These are phyloP conservation scores for Starmerella vitae DNA, from an alignment of 805 yeast species.

Conservation along the genomic window DNA sequence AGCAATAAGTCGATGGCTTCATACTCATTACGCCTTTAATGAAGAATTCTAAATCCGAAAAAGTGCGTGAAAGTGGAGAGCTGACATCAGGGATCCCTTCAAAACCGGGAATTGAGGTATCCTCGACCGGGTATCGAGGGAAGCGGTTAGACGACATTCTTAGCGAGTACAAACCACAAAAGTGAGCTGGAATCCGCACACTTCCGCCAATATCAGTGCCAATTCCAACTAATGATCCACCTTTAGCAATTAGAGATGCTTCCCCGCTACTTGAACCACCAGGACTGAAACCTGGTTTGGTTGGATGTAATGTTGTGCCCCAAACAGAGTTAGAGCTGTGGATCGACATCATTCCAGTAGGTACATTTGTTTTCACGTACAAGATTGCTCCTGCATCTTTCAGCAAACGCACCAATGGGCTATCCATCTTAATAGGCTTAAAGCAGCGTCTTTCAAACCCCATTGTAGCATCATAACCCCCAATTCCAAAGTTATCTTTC, in stretches of 20 bases:
- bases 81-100: conserved; percentile 31
- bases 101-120: conserved; percentile 34
- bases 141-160: conserved; percentile 39
- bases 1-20: conserved; percentile 31
- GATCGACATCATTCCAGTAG: conserved; percentile 42
- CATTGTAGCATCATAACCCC: conserved; percentile 40
- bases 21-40: conserved; percentile 30
- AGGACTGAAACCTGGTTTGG: conserved; percentile 32
- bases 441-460: conserved; percentile 35
- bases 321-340: conserved; percentile 41
- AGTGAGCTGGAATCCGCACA: conserved; percentile 41
- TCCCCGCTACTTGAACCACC: conserved; percentile 49
- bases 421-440: conserved; percentile 31
- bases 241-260: conserved; percentile 34
- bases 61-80: conserved; percentile 35
- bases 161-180: conserved; percentile 39
- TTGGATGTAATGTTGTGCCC: conserved; percentile 40
- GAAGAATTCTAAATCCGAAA: conserved; percentile 38
- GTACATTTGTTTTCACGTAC: conserved; percentile 42
- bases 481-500: conserved; percentile 42
- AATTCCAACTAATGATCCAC: conserved; percentile 39
- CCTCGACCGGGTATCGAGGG: conserved; percentile 31
- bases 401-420: conserved; percentile 33
- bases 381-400: conserved; percentile 43
- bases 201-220: conserved; percentile 47